Evolutionary conservation across 176 grass and related monocot species (phyloP).

Genomic region (Puccinellia tenuiflora): DNA sequence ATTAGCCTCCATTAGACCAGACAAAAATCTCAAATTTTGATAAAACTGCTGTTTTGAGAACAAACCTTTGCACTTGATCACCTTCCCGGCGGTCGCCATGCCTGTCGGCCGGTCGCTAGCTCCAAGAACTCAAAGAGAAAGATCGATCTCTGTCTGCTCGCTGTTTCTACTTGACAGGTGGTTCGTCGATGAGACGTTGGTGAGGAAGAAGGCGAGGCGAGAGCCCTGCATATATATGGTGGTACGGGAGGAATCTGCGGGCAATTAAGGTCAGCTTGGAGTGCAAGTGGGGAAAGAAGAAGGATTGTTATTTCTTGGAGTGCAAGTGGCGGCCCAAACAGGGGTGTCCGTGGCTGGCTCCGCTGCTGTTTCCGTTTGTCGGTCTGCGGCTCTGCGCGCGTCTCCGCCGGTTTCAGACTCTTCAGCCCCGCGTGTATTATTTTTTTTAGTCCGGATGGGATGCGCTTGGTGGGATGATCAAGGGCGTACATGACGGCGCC

Average conservation of each 20-base stretch:
- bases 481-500: no score
- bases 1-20: background rate
- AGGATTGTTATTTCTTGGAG: background rate
- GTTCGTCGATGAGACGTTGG: background rate
- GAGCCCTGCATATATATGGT: constrained; percentile 9
- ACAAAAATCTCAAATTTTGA: background rate
- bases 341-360: background rate
- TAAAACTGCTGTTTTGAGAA: background rate
- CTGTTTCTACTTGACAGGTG: background rate
- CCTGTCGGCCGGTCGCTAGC: background rate
- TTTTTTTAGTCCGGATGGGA: no score
- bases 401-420: background rate
- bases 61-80: constrained; percentile 78
- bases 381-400: background rate
- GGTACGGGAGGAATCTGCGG: background rate
- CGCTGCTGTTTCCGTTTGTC: background rate
- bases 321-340: background rate
- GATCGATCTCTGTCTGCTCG: background rate
- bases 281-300: constrained; percentile 1
- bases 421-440: background rate
- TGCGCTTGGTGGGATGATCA: no score
- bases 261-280: background rate
- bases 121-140: background rate
- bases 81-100: constrained; percentile 71
- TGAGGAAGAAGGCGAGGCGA: background rate